Evolutionary conservation across 345 rosid genomes (phyloP).

Genomic region (Salix udensis): DNA sequence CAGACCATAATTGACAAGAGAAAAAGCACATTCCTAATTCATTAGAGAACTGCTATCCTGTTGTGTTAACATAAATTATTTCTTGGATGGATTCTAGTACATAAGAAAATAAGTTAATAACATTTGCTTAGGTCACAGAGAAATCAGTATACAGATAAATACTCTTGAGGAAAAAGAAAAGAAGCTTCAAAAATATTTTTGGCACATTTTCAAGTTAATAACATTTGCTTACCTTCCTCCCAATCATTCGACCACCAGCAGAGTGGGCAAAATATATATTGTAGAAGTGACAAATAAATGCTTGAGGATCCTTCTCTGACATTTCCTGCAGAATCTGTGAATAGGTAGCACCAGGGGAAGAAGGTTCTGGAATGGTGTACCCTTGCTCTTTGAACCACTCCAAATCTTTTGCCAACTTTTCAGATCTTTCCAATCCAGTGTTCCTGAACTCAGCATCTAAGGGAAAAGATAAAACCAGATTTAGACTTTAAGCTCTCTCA

Average conservation of each 20-base stretch:
- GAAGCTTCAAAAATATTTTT: background rate
- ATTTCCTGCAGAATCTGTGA: constrained; percentile 56
- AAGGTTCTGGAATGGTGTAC: constrained; percentile 72
- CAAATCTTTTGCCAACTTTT: constrained; percentile 61
- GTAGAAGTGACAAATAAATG: constrained; percentile 95
- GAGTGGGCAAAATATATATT: constrained; percentile 86
- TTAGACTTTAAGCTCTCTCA: background rate
- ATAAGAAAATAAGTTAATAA: background rate
- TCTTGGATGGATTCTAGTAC: background rate
- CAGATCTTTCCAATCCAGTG: constrained; percentile 83
- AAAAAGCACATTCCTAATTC: background rate
- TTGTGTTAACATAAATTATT: background rate
- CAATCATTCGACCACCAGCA: constrained; percentile 98
- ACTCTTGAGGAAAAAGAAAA: background rate
- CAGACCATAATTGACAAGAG: background rate
- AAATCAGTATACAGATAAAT: no score
- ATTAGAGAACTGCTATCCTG: background rate
- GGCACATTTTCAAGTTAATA: background rate
- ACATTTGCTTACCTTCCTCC: constrained; percentile 59
- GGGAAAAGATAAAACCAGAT: background rate
- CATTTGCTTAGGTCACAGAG: background rate
- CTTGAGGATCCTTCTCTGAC: constrained; percentile 87
- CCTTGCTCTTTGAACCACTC: constrained; percentile 93
- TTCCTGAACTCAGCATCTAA: constrained; percentile 81
- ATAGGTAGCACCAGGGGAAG: constrained; percentile 65